Conservation (phyloP, 257 asterid genomes). For the Lavandula angustifolia region DNA sequence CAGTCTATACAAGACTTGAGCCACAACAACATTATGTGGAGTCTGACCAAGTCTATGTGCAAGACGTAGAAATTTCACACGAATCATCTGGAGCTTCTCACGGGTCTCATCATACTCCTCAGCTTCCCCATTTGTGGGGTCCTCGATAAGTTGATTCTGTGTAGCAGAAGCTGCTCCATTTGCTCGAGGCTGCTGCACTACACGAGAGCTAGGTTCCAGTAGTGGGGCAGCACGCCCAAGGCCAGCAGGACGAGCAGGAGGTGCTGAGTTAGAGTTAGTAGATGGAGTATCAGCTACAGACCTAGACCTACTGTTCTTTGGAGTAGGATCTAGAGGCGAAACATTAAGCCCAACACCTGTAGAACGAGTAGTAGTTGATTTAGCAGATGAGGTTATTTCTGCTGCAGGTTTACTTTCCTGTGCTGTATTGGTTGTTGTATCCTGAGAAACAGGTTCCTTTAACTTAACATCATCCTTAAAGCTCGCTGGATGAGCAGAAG, state of each 20-base stretch:
- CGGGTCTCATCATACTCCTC: conserved; percentile 99
- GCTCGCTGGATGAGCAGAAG: conserved; percentile 27
- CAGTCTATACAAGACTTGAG: conserved; percentile 92
- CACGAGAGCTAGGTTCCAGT: conserved; percentile 73
- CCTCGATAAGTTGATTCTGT: conserved; percentile 74
- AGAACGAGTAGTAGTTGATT: conserved; percentile 25
- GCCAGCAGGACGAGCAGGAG: conserved; percentile 54
- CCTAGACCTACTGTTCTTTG: conserved; percentile 37
- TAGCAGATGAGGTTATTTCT: conserved; percentile 39
- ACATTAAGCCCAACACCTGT: conserved; percentile 40
- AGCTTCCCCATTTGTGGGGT: conserved; percentile 65
- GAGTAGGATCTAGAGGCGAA: conserved; percentile 32
- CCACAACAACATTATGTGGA: conserved; percentile 96
- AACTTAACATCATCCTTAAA: conserved; percentile 28
- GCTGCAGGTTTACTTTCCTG: conserved; percentile 43
- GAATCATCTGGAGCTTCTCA: conserved; percentile 98
- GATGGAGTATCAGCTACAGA: conserved; percentile 31
- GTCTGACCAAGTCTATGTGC: conserved; percentile 97
- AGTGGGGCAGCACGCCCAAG: conserved; percentile 89
- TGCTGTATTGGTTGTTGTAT: conserved; percentile 23
- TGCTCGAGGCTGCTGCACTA: conserved; percentile 72
- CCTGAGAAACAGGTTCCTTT: conserved; percentile 37
- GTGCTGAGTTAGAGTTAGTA: conserved; percentile 35
- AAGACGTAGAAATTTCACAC: conserved; percentile 93
- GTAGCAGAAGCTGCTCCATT: conserved; percentile 68